These are phyloP conservation scores for Naganishia randhawae DNA, from an alignment of 768 basidiomycete genomes.

Conservation along the genomic window DNA sequence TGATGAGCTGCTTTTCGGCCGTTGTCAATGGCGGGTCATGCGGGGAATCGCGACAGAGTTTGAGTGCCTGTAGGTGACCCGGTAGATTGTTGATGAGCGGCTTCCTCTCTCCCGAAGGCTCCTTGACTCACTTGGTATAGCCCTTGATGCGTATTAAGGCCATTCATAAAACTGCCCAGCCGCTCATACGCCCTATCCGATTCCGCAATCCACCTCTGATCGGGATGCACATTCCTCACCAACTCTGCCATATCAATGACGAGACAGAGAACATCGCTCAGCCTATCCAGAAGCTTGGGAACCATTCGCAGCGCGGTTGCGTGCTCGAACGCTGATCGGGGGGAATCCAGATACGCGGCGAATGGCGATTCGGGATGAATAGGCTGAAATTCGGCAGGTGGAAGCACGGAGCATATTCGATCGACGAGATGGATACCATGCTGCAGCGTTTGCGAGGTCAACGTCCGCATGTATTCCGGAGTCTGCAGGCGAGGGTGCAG, in stretches of 20 bases:
- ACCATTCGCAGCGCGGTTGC: slow-evolving; percentile 70
- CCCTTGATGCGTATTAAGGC: slow-evolving; percentile 86
- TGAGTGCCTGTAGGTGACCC: slow-evolving; percentile 39
- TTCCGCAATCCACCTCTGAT: slow-evolving; percentile 72
- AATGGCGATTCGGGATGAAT: slow-evolving; percentile 25
- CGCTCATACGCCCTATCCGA: slow-evolving; percentile 85
- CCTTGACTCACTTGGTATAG: slow-evolving; percentile 72
- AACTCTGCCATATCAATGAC: slow-evolving; percentile 96
- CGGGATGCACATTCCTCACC: slow-evolving; percentile 87
- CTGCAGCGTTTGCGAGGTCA: slow-evolving; percentile 73
- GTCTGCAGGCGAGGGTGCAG: slow-evolving; percentile 68
- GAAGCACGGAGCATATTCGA: slow-evolving; percentile 67
- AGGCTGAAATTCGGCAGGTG: slow-evolving; percentile 27
- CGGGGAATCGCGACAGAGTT: slow-evolving; percentile 41
- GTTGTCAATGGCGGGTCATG: slow-evolving; percentile 37
- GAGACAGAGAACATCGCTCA: slow-evolving; percentile 91
- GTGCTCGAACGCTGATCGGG: slow-evolving; percentile 51
- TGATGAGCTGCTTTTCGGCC: slow-evolving; percentile 58
- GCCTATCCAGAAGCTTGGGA: slow-evolving; percentile 91
- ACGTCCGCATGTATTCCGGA: slow-evolving; percentile 64
- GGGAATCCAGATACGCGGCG: slow-evolving; percentile 25
- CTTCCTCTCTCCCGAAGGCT: neutral
- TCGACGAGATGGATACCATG: slow-evolving; percentile 78
- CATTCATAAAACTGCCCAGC: slow-evolving; percentile 95
- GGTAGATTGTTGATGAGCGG: neutral